phyloP scores from a whole-genome alignment of 495 filamentous ascomycete species.

The Aspergillus steynii region DNA sequence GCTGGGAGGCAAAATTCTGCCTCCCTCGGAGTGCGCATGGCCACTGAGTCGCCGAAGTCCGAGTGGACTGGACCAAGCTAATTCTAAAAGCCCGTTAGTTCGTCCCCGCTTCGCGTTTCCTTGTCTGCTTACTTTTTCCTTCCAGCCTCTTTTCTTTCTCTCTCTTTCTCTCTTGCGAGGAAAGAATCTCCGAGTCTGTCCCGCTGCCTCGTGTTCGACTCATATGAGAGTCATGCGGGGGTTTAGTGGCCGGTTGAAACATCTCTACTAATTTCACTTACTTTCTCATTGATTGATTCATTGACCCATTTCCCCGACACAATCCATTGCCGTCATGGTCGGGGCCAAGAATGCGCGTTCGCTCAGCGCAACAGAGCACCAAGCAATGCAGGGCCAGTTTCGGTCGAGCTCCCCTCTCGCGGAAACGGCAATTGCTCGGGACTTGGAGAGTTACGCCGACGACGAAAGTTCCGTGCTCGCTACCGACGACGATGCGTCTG shows the following conservation, averaged over 20 bases:
- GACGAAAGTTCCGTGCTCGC: slow-evolving; percentile 42
- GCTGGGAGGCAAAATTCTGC: slow-evolving; percentile 7
- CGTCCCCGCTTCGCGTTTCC: not conserved
- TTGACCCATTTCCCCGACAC: not conserved
- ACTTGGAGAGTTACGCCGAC: slow-evolving; percentile 60
- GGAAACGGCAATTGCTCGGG: slow-evolving; percentile 66
- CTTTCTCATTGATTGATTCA: slow-evolving; percentile 9
- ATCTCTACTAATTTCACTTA: not conserved
- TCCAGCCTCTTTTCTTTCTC: not conserved
- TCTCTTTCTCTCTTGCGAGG: not conserved
- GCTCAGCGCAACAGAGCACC: slow-evolving; percentile 20
- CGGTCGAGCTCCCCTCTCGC: slow-evolving; percentile 64
- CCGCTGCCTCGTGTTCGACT: not conserved
- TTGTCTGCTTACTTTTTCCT: not conserved
- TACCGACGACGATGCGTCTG: slow-evolving; percentile 47
- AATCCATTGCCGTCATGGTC: slow-evolving; percentile 19
- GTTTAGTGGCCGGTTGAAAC: not conserved
- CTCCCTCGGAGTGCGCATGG: no score
- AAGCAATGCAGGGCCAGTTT: slow-evolving; percentile 41
- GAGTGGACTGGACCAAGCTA: not conserved
- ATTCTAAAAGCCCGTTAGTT: not conserved
- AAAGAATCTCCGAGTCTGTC: not conserved
- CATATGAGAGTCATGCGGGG: not conserved
- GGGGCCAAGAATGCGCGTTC: slow-evolving; percentile 17
- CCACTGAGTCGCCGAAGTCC: not conserved